These are phyloP conservation scores for Volvariella surrecta DNA, from an alignment of 1,284 basidiomycete species.

Conservation along the genomic window DNA sequence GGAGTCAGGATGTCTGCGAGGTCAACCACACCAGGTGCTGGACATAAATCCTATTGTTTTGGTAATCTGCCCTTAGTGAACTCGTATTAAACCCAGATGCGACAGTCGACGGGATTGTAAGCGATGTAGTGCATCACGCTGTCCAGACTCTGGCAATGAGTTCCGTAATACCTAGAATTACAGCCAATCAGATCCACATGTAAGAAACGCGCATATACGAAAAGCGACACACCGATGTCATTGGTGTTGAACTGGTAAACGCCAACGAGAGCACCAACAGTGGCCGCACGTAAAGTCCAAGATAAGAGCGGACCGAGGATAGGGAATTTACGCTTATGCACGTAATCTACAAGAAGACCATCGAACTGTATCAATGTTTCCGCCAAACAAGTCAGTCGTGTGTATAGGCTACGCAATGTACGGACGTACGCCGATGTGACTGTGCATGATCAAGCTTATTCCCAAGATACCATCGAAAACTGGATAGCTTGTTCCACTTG, in stretches of 20 bases:
- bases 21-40: too few species aligned
- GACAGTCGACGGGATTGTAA: too few species aligned
- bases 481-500: conserved; percentile 66
- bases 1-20: too few species aligned
- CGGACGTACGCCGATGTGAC: conserved; percentile 79
- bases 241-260: conserved; percentile 98
- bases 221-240: conserved; percentile 71
- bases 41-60: too few species aligned
- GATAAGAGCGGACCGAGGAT: conserved; percentile 57
- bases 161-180: conserved; percentile 9
- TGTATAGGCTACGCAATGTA: not conserved
- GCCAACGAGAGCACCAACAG: conserved; percentile 82
- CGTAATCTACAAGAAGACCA: conserved; percentile 74
- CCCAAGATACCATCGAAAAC: conserved; percentile 86
- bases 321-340: conserved; percentile 93
- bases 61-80: too few species aligned
- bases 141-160: conserved; percentile 8
- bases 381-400: not conserved
- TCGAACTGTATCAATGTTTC: conserved; percentile 47
- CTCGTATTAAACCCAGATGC: too few species aligned
- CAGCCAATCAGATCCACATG: conserved; percentile 6
- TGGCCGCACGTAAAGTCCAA: conserved; percentile 76
- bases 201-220: not conserved
- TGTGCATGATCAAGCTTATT: conserved; percentile 85
- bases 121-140: too few species aligned